Conservation (phyloP, 768 basidiomycete genomes). For the Exsudoporus frostii region DNA sequence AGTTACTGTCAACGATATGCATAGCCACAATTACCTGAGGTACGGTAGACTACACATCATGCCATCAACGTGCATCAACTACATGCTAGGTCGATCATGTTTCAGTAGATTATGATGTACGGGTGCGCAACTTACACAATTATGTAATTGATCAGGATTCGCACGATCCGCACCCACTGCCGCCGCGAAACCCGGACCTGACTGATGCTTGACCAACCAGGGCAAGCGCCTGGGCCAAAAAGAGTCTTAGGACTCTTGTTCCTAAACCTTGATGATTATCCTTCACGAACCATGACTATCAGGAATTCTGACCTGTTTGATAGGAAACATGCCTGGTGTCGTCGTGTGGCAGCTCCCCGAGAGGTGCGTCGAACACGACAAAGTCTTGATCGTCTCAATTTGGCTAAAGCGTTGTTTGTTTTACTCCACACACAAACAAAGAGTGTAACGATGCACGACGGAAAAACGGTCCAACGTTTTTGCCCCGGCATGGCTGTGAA, state of each 20-base stretch:
- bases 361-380: not conserved
- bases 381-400: not conserved
- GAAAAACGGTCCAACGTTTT: not conserved
- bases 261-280: not conserved
- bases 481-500: not conserved
- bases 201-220: too few species aligned
- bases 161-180: too few species aligned
- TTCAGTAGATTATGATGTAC: not conserved
- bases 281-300: not conserved
- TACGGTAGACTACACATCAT: not conserved
- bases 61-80: too few species aligned
- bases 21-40: not conserved
- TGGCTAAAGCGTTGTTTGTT: not conserved
- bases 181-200: not conserved
- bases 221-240: too few species aligned
- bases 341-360: too few species aligned
- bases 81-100: not conserved
- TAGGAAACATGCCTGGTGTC: not conserved
- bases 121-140: not conserved
- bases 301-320: not conserved
- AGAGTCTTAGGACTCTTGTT: too few species aligned
- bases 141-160: not conserved
- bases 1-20: too few species aligned
- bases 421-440: not conserved
- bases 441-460: too few species aligned